A percentile compares a stretch with the other conserved stretches of the same genome.
phyloP scores from a whole-genome alignment of 148 eudicot species.

The Polygonum maritimum region DNA sequence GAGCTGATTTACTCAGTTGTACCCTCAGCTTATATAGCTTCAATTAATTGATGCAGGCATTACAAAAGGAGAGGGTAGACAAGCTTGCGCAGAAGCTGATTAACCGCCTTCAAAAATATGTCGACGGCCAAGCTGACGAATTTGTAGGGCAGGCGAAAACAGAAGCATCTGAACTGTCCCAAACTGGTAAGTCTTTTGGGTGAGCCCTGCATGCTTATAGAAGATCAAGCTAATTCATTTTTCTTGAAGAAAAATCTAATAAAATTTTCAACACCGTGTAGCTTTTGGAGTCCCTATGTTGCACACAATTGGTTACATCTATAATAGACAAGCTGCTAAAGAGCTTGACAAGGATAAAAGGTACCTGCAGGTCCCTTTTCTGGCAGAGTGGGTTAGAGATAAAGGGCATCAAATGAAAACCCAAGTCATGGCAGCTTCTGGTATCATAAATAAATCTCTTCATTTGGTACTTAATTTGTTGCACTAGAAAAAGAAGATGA shows the following conservation, averaged over 20 bases:
- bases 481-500: background rate
- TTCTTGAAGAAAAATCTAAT: background rate
- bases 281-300: slow-evolving; percentile 96
- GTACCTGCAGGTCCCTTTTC: slow-evolving; percentile 66
- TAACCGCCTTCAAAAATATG: slow-evolving; percentile 64
- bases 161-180: slow-evolving; percentile 70
- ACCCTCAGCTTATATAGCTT: background rate
- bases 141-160: slow-evolving; percentile 68
- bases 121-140: slow-evolving; percentile 55
- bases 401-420: slow-evolving; percentile 84
- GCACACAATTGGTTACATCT: slow-evolving; percentile 89
- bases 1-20: background rate
- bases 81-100: slow-evolving; percentile 55
- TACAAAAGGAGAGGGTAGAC: slow-evolving; percentile 74
- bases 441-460: slow-evolving; percentile 22
- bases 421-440: slow-evolving; percentile 82
- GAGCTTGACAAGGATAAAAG: slow-evolving; percentile 71
- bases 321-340: slow-evolving; percentile 80
- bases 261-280: slow-evolving; percentile 14
- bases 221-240: no score
- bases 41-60: slow-evolving; percentile 31
- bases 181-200: slow-evolving; percentile 46
- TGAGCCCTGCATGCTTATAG: no score
- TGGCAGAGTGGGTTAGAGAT: slow-evolving; percentile 95
- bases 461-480: background rate